Base-by-base conservation (phyloP, 2,329 filamentous ascomycete genomes). In the Ophiostoma ulmi region DNA sequence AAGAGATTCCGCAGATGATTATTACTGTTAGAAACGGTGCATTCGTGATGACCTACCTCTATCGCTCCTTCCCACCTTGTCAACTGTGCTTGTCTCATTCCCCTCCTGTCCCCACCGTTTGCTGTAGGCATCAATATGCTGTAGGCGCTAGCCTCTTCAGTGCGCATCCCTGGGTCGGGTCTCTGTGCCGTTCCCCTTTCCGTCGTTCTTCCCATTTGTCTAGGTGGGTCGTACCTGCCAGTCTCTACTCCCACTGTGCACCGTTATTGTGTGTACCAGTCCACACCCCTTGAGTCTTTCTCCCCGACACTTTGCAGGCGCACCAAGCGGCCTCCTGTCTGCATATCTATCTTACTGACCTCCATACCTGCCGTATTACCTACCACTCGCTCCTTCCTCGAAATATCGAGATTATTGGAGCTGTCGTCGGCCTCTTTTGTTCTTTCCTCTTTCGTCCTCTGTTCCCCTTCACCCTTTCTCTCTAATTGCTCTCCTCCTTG, bases 351-450 rank as follows among this genome's bases (percentile, higher is more conserved):
- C 13, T 5, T 44, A 44, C 41, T 48, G 17, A 48, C 44, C 44
- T 48, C 44, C 38, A 39, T 39, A 13, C 38, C 38, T 48, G 44
- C 52, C 36, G 64, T 48, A 55, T 55, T 41, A n/a, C 48, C 61
- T 52, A 71, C 68, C 70, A 65, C 68, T 71, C 70, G 48, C 68
- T 55, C 70, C 63, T 71, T 69, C 70, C 63, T 58, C 58, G 61
- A 39, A 61, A 66, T 69, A 48, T 48, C 38, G 31, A 41, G 38
- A 31, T 36, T 55, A 35, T 55, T 68, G 35, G 55, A 69, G 55
- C 58, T 61, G 52, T 35, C 39, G 38, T 65, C 38, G 48, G 55
- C 48, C 66, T 52, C 26, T 17, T 61, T 35, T 41, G 35, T 38
- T 65, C 36, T 39, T 39, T 39, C 36, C 3, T 39, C 36, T 65